phyloP scores from a whole-genome alignment of 805 yeast genomes.

The Barnettozyma salicaria region DNA sequence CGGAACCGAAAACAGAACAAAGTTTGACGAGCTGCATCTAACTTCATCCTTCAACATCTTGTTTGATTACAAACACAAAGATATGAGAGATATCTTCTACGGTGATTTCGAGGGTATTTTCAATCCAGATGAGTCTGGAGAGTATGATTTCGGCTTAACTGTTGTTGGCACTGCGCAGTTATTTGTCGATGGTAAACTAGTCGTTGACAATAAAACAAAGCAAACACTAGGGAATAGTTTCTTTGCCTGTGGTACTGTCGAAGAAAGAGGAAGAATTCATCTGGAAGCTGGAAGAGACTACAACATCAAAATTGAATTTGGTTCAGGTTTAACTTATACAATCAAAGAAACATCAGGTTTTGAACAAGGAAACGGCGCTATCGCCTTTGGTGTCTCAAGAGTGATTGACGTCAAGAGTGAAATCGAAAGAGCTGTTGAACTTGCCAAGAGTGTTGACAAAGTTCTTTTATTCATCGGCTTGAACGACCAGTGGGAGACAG shows the following conservation, averaged over 20 bases:
- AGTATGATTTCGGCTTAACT: slow-evolving; percentile 46
- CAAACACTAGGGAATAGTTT: slow-evolving; percentile 46
- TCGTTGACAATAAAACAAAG: slow-evolving; percentile 50
- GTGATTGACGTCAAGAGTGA: slow-evolving; percentile 28
- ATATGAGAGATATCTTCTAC: slow-evolving; percentile 30
- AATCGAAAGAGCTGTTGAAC: slow-evolving; percentile 37
- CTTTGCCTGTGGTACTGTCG: slow-evolving; percentile 51
- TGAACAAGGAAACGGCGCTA: slow-evolving; percentile 32
- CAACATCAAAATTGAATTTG: slow-evolving; percentile 43
- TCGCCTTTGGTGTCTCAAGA: slow-evolving; percentile 30
- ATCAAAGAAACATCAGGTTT: slow-evolving; percentile 13
- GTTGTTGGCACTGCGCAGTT: slow-evolving; percentile 51
- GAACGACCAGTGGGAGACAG: slow-evolving; percentile 52
- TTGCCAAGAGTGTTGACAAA: slow-evolving; percentile 47
- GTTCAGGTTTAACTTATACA: slow-evolving; percentile 39
- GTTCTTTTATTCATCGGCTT: slow-evolving; percentile 48
- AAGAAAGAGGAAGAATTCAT: slow-evolving; percentile 34
- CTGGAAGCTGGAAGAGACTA: slow-evolving; percentile 42
- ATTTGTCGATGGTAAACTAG: slow-evolving; percentile 44
- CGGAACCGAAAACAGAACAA: slow-evolving; percentile 19
- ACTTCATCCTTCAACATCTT: slow-evolving; percentile 19
- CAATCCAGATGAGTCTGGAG: slow-evolving; percentile 42
- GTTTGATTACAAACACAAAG: slow-evolving; percentile 28
- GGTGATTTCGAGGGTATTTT: slow-evolving; percentile 42
- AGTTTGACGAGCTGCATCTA: slow-evolving; percentile 27